Conservation (phyloP, 2,329 filamentous ascomycete genomes). For the Hansfordia pulvinata region DNA sequence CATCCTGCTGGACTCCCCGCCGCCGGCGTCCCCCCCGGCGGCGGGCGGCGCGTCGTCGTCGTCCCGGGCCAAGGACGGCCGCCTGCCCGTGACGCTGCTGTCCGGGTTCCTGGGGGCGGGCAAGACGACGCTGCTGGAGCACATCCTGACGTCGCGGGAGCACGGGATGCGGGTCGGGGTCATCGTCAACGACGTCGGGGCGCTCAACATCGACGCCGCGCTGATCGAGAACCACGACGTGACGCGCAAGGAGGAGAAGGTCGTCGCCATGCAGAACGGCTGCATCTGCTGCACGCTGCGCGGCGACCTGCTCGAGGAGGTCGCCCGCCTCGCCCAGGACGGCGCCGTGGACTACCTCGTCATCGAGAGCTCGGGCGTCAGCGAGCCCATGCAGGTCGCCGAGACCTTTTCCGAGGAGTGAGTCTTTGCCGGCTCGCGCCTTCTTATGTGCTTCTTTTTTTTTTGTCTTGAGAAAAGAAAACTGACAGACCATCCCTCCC, state of each 20-base stretch:
- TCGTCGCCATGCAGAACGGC: constrained; percentile 57
- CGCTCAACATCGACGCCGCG: constrained; percentile 51
- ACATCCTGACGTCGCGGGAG: constrained; percentile 48
- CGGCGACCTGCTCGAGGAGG: constrained; percentile 56
- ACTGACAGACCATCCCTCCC: too few relatives aligned
- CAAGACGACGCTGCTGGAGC: constrained; percentile 57
- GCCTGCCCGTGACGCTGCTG: constrained; percentile 44
- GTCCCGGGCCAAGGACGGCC: constrained; percentile 3
- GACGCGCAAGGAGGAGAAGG: constrained; percentile 43
- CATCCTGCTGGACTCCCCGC: constrained; percentile 1
- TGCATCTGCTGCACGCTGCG: constrained; percentile 68
- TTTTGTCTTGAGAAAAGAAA: background rate
- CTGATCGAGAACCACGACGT: constrained; percentile 43
- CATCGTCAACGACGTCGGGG: constrained; percentile 61
- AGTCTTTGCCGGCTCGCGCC: constrained; percentile 1
- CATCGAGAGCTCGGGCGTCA: constrained; percentile 60
- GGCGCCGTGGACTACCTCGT: constrained; percentile 57
- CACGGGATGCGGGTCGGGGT: constrained; percentile 58
- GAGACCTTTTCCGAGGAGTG: constrained; percentile 42
- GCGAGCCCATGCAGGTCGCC: constrained; percentile 60
- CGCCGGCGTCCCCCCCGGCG: too few relatives aligned
- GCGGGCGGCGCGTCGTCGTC: background rate
- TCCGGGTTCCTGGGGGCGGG: constrained; percentile 53
- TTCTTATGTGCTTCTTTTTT: background rate
- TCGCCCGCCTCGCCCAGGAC: constrained; percentile 48